Evolutionary conservation across 345 rosid genomes (phyloP).

Genomic region (Arabis hirsuta): DNA sequence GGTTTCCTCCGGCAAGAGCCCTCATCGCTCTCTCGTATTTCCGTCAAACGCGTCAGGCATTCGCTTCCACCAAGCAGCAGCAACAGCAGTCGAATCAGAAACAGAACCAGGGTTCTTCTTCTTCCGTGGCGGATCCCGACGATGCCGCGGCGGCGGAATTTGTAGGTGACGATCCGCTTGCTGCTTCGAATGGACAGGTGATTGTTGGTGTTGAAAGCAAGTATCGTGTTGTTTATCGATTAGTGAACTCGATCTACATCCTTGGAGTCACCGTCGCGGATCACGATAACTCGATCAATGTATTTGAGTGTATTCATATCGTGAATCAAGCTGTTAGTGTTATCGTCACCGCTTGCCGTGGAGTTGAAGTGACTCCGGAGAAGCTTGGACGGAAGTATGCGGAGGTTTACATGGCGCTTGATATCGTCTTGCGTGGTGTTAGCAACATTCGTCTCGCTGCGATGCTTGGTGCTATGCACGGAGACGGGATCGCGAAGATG

Average conservation of each 20-base stretch:
- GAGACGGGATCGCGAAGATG: conserved; percentile 96
- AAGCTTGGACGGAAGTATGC: conserved; percentile 89
- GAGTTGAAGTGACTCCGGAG: conserved; percentile 98
- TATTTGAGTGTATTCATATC: conserved; percentile 92
- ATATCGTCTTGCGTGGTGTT: conserved; percentile 90
- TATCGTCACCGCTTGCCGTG: conserved; percentile 97
- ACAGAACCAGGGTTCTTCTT: conserved; percentile 36
- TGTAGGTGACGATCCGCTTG: conserved; percentile 94
- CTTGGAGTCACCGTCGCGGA: conserved; percentile 91
- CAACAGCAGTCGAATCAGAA: conserved; percentile 11
- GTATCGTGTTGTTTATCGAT: conserved; percentile 92
- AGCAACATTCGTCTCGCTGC: conserved; percentile 90
- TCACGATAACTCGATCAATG: conserved; percentile 82
- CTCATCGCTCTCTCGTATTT: conserved; percentile 90
- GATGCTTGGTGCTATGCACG: conserved; percentile 95
- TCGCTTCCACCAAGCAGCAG: conserved; percentile 57
- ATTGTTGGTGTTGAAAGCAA: conserved; percentile 97
- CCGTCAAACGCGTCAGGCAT: conserved; percentile 86
- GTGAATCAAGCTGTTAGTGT: conserved; percentile 98
- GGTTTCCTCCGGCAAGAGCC: conserved; percentile 96
- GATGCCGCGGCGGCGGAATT: conserved; percentile 54
- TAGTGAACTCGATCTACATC: conserved; percentile 91
- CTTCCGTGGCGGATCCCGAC: conserved; percentile 46
- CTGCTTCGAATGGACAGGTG: conserved; percentile 94
- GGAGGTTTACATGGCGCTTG: conserved; percentile 97